phyloP scores from a whole-genome alignment of 2,329 filamentous ascomycete genomes.

The Aspergillus sergii region DNA sequence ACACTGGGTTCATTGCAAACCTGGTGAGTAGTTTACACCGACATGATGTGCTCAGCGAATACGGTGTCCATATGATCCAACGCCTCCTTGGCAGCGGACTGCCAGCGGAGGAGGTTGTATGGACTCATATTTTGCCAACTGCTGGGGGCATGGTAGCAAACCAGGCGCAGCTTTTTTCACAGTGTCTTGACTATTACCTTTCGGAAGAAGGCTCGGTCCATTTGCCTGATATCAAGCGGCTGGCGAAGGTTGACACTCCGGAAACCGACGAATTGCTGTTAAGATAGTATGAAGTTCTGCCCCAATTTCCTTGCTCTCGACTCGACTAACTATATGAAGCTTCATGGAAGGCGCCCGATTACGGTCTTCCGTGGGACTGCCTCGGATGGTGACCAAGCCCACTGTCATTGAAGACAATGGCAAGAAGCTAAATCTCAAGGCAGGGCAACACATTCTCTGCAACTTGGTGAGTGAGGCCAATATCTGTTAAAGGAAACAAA shows the following conservation, averaged over 20 bases:
- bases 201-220: constrained; percentile 51
- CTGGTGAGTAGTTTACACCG: constrained; percentile 45
- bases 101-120: constrained; percentile 54
- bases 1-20: constrained; percentile 43
- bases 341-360: constrained; percentile 46
- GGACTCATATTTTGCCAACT: constrained; percentile 61
- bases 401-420: constrained; percentile 39
- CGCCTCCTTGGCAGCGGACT: constrained; percentile 52
- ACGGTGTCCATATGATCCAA: constrained; percentile 60
- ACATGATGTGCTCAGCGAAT: constrained; percentile 50
- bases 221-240: constrained; percentile 50
- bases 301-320: not conserved
- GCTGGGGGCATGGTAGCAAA: constrained; percentile 59
- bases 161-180: constrained; percentile 60
- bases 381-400: constrained; percentile 36
- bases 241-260: constrained; percentile 49
- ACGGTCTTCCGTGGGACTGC: constrained; percentile 41
- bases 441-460: constrained; percentile 38
- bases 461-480: constrained; percentile 37
- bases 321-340: constrained; percentile 25
- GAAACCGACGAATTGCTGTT: constrained; percentile 53
- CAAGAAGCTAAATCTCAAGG: constrained; percentile 34
- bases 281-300: constrained; percentile 47
- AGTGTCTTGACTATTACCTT: constrained; percentile 61
- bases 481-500: not conserved